phyloP scores from a whole-genome alignment of 2,329 filamentous ascomycete species.

The Aspergillus clavatus region DNA sequence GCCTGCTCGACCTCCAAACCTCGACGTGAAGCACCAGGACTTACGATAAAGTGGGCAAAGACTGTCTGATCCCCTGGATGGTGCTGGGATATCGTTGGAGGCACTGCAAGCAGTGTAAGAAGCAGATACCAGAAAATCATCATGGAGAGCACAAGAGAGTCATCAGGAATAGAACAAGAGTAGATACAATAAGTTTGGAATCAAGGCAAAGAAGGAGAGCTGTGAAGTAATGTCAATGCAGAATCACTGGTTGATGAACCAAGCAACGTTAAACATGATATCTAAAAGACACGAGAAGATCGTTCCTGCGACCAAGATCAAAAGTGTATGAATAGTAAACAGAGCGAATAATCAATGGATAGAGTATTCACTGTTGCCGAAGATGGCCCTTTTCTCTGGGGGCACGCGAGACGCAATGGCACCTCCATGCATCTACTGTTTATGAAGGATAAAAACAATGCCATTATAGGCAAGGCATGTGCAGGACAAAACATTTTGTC shows the following conservation, averaged over 20 bases:
- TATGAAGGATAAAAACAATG: neutral
- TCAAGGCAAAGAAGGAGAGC: too few relatives aligned
- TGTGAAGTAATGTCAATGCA: too few relatives aligned
- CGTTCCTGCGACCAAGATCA: neutral
- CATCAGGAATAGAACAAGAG: neutral
- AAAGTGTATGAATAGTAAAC: neutral
- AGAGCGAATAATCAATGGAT: neutral
- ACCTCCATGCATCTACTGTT: neutral
- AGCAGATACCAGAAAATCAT: slow-evolving; percentile 16
- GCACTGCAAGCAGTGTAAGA: slow-evolving; percentile 5
- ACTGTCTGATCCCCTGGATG: slow-evolving; percentile 21
- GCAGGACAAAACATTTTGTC: neutral
- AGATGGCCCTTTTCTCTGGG: neutral
- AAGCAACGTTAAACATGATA: neutral
- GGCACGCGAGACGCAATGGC: too few relatives aligned
- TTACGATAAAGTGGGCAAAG: slow-evolving; percentile 35
- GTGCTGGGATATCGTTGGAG: slow-evolving; percentile 5
- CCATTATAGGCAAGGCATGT: neutral
- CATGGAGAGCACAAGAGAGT: neutral
- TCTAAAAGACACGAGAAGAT: neutral
- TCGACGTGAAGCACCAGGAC: slow-evolving; percentile 3
- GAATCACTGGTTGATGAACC: too few relatives aligned
- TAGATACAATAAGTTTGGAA: neutral
- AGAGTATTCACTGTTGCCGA: neutral
- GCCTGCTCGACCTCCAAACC: neutral